Conservation (phyloP, 768 basidiomycete genomes). For the Xanthoconium purpureum region DNA sequence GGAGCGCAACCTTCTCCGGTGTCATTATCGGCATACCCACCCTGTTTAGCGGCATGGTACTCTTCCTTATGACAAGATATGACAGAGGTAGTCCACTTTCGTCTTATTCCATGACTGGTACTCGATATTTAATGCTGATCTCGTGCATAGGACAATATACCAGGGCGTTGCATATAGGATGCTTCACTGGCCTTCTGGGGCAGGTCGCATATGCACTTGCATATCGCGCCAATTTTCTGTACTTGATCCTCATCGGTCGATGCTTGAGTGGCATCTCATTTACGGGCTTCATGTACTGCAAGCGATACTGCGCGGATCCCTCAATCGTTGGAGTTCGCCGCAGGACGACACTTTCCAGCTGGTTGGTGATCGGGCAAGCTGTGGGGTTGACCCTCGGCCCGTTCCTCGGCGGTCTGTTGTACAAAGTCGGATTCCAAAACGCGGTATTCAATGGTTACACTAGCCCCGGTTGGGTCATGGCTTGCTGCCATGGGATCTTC, state of each 20-base stretch:
- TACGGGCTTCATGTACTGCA: constrained; percentile 64
- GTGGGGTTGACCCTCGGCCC: constrained; percentile 62
- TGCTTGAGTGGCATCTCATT: constrained; percentile 60
- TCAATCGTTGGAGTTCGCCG: constrained; percentile 62
- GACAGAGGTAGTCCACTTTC: constrained; percentile 48
- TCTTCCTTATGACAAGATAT: constrained; percentile 52
- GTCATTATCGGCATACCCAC: constrained; percentile 66
- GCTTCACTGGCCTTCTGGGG: constrained; percentile 50
- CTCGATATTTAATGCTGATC: not conserved
- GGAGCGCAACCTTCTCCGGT: constrained; percentile 68
- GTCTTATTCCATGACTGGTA: not conserved
- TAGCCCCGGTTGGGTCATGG: constrained; percentile 64
- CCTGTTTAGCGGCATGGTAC: constrained; percentile 53
- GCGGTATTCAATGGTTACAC: constrained; percentile 64
- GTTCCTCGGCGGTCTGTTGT: constrained; percentile 60
- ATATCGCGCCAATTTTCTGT: constrained; percentile 56
- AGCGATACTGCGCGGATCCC: constrained; percentile 66
- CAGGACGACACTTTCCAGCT: constrained; percentile 59
- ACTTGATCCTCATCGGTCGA: constrained; percentile 70
- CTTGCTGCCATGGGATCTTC: constrained; percentile 50
- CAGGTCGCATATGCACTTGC: constrained; percentile 61
- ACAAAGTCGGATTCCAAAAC: constrained; percentile 56
- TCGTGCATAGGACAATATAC: constrained; percentile 49
- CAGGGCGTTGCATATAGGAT: constrained; percentile 52
- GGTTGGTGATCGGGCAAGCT: constrained; percentile 60